Conservation (phyloP, 1,284 basidiomycete species). For the Spongiforma sp. region DNA sequence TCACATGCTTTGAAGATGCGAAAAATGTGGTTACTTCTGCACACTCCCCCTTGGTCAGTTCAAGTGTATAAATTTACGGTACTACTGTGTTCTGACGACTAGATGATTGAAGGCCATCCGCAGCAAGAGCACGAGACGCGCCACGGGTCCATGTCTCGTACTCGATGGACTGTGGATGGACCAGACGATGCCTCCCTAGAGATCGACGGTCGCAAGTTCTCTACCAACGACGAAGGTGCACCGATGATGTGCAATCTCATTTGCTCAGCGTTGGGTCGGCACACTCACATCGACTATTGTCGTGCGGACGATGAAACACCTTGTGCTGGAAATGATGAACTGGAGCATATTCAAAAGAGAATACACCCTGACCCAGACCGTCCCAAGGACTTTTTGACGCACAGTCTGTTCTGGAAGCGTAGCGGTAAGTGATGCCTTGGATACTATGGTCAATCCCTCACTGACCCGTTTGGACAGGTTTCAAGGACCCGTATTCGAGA, state of each 20-base stretch:
- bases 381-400: constrained; percentile 60
- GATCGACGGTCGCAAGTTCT: constrained; percentile 59
- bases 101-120: constrained; percentile 54
- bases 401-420: constrained; percentile 59
- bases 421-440: constrained; percentile 42
- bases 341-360: constrained; percentile 50
- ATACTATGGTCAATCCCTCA: too few species aligned
- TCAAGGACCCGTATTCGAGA: constrained; percentile 60
- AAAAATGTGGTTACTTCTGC: constrained; percentile 62
- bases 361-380: constrained; percentile 51
- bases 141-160: constrained; percentile 66
- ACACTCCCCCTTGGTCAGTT: constrained; percentile 56
- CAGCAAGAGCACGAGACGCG: constrained; percentile 66
- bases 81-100: not conserved
- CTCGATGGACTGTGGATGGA: constrained; percentile 60
- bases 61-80: not conserved
- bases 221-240: constrained; percentile 59
- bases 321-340: constrained; percentile 48
- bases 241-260: constrained; percentile 68
- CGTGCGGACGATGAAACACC: constrained; percentile 40
- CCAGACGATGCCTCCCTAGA: constrained; percentile 52
- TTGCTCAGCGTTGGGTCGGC: constrained; percentile 58
- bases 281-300: constrained; percentile 64
- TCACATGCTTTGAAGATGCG: constrained; percentile 44
- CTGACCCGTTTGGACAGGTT: constrained; percentile 19